A percentile compares a stretch with the other conserved stretches of the same genome.
Conservation (phyloP, 2,329 filamentous ascomycete species). For the Aspergillus unguis region DNA sequence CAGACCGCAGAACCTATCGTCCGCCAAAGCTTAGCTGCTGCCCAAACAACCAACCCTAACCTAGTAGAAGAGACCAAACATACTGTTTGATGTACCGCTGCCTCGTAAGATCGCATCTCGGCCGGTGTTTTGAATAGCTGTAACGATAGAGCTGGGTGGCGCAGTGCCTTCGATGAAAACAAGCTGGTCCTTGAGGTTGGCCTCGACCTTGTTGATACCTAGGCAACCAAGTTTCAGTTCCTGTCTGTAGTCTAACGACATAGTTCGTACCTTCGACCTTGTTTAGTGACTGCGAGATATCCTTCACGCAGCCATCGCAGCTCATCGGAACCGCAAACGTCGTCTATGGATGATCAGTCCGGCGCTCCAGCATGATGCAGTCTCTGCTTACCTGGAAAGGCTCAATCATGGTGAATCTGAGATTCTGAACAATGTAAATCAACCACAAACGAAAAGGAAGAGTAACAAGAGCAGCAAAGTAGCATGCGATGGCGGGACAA, state of each 20-base stretch:
- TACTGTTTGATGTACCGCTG: conserved; percentile 79
- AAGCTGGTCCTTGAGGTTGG: conserved; percentile 76
- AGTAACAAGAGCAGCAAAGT: background rate
- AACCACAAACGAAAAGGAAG: conserved; percentile 8
- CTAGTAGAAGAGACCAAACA: conserved; percentile 18
- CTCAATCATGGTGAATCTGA: conserved; percentile 39
- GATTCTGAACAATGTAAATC: background rate
- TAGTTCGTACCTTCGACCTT: conserved; percentile 60
- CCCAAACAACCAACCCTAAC: background rate
- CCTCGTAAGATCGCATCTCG: conserved; percentile 92
- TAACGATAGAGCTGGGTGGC: conserved; percentile 83
- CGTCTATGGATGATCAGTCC: conserved; percentile 55
- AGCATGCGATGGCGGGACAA: conserved; percentile 19
- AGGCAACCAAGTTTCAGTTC: background rate
- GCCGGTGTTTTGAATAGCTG: conserved; percentile 83
- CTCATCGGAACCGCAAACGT: conserved; percentile 92
- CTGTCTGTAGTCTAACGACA: conserved; percentile 1
- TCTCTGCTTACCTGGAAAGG: conserved; percentile 43
- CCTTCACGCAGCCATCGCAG: conserved; percentile 84
- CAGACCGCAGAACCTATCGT: conserved; percentile 62
- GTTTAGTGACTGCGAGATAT: conserved; percentile 74
- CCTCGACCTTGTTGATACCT: conserved; percentile 81
- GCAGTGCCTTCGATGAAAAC: conserved; percentile 84
- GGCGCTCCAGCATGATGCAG: background rate
- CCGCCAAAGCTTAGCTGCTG: background rate